A percentile compares a stretch with the other conserved stretches of the same genome.
Conservation (phyloP, 75 land plant genomes). For the Pinus albicaulis region DNA sequence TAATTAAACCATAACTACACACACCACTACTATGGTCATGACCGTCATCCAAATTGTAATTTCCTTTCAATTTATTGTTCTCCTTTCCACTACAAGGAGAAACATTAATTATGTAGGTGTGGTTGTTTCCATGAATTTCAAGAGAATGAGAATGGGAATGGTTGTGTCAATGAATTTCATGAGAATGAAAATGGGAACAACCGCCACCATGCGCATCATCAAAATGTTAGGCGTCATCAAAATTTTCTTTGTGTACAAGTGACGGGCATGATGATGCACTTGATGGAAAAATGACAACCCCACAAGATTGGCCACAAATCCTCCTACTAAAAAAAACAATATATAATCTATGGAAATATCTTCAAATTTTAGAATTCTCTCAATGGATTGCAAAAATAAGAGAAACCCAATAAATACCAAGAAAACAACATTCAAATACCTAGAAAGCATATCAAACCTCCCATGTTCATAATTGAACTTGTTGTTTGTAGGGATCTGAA, state of each 20-base stretch:
- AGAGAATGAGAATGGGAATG: conserved; percentile 39
- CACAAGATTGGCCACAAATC: conserved; percentile 79
- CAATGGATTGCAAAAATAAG: conserved; percentile 84
- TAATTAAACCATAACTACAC: conserved; percentile 5
- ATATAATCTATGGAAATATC: conserved; percentile 88
- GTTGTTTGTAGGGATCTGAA: conserved; percentile 70
- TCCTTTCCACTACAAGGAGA: neutral
- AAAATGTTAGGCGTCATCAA: too few relatives aligned
- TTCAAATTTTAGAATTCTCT: conserved; percentile 90
- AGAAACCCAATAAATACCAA: conserved; percentile 85
- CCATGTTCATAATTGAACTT: conserved; percentile 88
- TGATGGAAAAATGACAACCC: conserved; percentile 94
- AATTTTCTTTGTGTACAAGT: too few relatives aligned
- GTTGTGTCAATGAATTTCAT: conserved; percentile 31
- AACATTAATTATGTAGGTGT: conserved; percentile 7
- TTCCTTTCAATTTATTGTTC: neutral
- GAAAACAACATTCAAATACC: conserved; percentile 88
- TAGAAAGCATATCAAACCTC: conserved; percentile 91
- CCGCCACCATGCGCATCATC: conserved; percentile 81
- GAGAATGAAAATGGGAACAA: conserved; percentile 43
- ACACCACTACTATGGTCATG: conserved; percentile 6
- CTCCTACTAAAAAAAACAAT: conserved; percentile 81
- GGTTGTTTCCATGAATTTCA: conserved; percentile 21
- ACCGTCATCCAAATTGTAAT: neutral
- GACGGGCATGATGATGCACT: conserved; percentile 97